Percentiles rank a stretch among this genome's conserved stretches.
These are phyloP conservation scores for Lonicera japonica DNA, from an alignment of 129 eudicot species.

Conservation along the genomic window DNA sequence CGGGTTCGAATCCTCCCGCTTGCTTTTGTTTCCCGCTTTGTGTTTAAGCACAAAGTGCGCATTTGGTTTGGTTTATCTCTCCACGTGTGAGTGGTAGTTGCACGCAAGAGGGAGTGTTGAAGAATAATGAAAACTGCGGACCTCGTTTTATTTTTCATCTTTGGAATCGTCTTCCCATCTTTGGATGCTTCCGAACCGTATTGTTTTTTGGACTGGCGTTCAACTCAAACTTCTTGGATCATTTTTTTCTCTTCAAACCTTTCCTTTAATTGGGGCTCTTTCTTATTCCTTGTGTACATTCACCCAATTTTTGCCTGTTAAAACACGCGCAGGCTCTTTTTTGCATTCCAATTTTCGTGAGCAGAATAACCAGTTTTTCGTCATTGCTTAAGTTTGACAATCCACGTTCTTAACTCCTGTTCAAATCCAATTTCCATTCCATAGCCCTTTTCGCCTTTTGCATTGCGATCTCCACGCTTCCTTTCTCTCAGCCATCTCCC, in stretches of 20 bases:
- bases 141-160: slow-evolving; percentile 70
- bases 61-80: too few relatives aligned
- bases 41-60: too few relatives aligned
- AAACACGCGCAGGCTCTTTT: slow-evolving; percentile 44
- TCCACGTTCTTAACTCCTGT: slow-evolving; percentile 83
- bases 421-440: slow-evolving; percentile 74
- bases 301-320: slow-evolving; percentile 25
- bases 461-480: slow-evolving; percentile 39
- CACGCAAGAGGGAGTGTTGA: too few relatives aligned
- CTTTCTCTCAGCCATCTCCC: slow-evolving; percentile 49
- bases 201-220: slow-evolving; percentile 29
- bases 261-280: slow-evolving; percentile 35
- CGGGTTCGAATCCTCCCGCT: too few relatives aligned
- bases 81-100: too few relatives aligned
- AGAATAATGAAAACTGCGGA: slow-evolving; percentile 60
- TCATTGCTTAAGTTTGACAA: slow-evolving; percentile 68
- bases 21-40: too few relatives aligned
- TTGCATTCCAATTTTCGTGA: slow-evolving; percentile 7
- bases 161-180: slow-evolving; percentile 30
- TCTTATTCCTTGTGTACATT: slow-evolving; percentile 1
- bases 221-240: slow-evolving; percentile 26
- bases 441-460: slow-evolving; percentile 72
- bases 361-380: slow-evolving; percentile 47
- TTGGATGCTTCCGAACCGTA: slow-evolving; percentile 56
- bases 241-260: slow-evolving; percentile 21